A percentile compares a stretch with the other conserved stretches of the same genome.
phyloP scores from a whole-genome alignment of 2,329 filamentous ascomycete genomes.

The Botryotinia globosa region DNA sequence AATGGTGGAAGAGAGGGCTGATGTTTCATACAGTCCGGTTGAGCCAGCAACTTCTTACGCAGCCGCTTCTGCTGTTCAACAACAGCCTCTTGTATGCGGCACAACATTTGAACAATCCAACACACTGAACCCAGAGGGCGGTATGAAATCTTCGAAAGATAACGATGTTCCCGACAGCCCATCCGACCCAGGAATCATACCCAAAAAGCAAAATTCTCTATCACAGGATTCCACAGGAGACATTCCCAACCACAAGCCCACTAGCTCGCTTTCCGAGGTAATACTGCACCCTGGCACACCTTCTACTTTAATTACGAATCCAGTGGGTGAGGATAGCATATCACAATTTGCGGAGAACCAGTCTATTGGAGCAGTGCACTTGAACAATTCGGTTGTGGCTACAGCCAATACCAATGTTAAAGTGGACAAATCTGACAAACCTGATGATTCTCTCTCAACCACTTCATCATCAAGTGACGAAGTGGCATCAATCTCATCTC shows the following conservation, averaged over 20 bases:
- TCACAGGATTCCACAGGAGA: constrained; percentile 5
- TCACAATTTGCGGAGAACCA: neutral
- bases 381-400: neutral
- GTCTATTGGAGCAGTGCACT: neutral
- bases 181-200: neutral
- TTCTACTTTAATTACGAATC: neutral
- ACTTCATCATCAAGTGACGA: constrained; percentile 18
- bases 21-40: neutral
- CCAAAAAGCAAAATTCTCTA: neutral
- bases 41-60: neutral
- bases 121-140: too few relatives aligned
- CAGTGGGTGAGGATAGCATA: neutral
- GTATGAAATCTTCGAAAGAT: neutral
- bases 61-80: neutral
- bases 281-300: neutral
- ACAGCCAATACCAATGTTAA: neutral
- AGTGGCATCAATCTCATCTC: neutral
- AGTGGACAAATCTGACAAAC: constrained; percentile 2
- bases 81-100: neutral
- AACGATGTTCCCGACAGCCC: neutral
- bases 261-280: neutral
- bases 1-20: neutral
- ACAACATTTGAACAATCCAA: neutral
- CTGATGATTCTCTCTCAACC: neutral
- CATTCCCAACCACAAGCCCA: neutral